Evolutionary conservation across 495 filamentous ascomycete species (phyloP).

Genomic region (Annulohypoxylon stygium): DNA sequence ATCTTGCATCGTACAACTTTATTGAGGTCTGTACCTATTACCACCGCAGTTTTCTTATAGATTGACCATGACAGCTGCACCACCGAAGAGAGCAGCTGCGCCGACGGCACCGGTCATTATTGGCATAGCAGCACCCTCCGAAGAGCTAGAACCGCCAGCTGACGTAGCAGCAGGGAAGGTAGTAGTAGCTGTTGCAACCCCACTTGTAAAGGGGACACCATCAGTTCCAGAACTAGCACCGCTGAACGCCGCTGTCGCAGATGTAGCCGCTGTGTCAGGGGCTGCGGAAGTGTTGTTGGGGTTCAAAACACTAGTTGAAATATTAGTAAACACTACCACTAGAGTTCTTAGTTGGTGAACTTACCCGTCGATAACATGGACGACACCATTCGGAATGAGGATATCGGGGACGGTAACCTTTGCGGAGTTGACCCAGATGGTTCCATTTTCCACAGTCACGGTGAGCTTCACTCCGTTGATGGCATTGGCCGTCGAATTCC

Average conservation of each 20-base stretch:
- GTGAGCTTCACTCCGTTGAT: conserved; percentile 63
- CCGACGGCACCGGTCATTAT: conserved; percentile 49
- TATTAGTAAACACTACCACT: background rate
- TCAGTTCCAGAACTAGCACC: conserved; percentile 59
- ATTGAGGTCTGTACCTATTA: background rate
- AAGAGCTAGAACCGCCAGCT: conserved; percentile 32
- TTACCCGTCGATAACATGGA: conserved; percentile 73
- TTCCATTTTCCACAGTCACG: conserved; percentile 62
- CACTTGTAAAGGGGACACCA: conserved; percentile 62
- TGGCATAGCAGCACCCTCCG: conserved; percentile 42
- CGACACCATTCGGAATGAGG: conserved; percentile 74
- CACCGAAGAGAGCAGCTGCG: conserved; percentile 56
- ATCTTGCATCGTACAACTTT: background rate
- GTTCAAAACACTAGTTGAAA: conserved; percentile 67
- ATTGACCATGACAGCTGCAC: conserved; percentile 47
- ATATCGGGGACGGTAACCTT: conserved; percentile 70
- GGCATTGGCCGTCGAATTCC: conserved; percentile 59
- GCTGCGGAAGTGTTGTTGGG: conserved; percentile 63
- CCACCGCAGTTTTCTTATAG: conserved; percentile 6
- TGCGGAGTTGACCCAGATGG: conserved; percentile 62
- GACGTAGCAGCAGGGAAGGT: conserved; percentile 52
- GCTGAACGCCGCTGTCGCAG: conserved; percentile 65
- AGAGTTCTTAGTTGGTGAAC: too few species aligned
- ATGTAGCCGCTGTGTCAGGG: conserved; percentile 60
- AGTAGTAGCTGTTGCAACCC: conserved; percentile 52